Conservation (phyloP, 139 green algal genomes). For the Zygnema cylindricum region DNA sequence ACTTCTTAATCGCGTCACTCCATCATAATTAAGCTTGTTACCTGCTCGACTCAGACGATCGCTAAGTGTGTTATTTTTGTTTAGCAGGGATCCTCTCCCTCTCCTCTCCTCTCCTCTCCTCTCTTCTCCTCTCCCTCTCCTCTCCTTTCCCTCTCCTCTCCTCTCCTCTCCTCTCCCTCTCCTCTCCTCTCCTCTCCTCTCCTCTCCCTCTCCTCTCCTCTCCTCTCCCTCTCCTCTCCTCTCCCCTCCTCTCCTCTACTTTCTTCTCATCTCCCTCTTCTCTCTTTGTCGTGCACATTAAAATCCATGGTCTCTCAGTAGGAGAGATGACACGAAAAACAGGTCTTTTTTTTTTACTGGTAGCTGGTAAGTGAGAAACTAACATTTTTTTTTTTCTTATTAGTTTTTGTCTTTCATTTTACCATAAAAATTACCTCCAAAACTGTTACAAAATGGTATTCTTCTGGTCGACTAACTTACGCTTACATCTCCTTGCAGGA, state of each 20-base stretch:
- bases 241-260: too few relatives aligned
- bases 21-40: neutral
- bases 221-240: too few relatives aligned
- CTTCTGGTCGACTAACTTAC: neutral
- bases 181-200: too few relatives aligned
- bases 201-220: too few relatives aligned
- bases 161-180: too few relatives aligned
- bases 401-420: neutral
- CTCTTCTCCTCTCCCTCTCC: too few relatives aligned
- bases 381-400: neutral
- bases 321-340: neutral
- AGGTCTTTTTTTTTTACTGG: neutral
- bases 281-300: neutral
- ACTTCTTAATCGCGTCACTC: neutral
- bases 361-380: neutral
- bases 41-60: neutral
- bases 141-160: too few relatives aligned
- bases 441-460: too few relatives aligned
- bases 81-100: neutral
- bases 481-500: neutral
- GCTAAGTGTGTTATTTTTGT: neutral
- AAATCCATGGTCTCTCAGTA: neutral
- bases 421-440: too few relatives aligned
- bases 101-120: too few relatives aligned
- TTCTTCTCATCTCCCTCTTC: too few relatives aligned